Conservation (phyloP, 768 basidiomycete species). For the Rhizopogon vesiculosus region DNA sequence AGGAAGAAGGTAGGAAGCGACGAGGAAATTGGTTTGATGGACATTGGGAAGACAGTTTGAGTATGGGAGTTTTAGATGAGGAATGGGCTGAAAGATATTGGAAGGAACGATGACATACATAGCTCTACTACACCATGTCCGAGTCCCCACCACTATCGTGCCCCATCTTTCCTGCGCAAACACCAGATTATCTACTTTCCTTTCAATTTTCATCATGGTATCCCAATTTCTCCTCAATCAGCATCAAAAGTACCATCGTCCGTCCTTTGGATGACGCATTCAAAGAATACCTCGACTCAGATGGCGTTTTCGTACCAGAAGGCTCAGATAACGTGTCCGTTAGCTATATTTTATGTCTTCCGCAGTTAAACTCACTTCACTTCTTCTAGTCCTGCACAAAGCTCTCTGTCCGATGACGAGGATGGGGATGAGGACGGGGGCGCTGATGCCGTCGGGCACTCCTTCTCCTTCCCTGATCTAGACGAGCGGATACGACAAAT, state of each 20-base stretch:
- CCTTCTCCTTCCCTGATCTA: constrained; percentile 77
- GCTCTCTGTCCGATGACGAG: constrained; percentile 29
- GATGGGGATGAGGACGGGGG: constrained; percentile 32
- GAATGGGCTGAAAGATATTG: constrained; percentile 20
- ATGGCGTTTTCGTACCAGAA: constrained; percentile 79
- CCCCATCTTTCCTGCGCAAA: constrained; percentile 45
- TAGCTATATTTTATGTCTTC: not conserved
- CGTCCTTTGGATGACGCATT: constrained; percentile 64
- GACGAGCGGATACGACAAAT: constrained; percentile 64
- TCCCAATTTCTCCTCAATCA: constrained; percentile 54
- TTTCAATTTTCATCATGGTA: constrained; percentile 91
- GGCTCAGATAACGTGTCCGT: constrained; percentile 77
- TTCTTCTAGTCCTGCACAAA: constrained; percentile 43
- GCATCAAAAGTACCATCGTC: constrained; percentile 72
- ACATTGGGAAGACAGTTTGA: constrained; percentile 25
- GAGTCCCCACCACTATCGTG: not conserved
- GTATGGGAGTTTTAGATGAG: constrained; percentile 29
- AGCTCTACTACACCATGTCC: not conserved
- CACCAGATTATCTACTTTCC: constrained; percentile 49
- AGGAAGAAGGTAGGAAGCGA: constrained; percentile 27
- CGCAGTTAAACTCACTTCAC: constrained; percentile 1
- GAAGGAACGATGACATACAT: not conserved
- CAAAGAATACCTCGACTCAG: constrained; percentile 68
- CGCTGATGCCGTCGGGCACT: constrained; percentile 33
- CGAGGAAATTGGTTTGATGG: constrained; percentile 27